Conservation (phyloP, 2,329 filamentous ascomycete species). For the Fusarium nematophilum region DNA sequence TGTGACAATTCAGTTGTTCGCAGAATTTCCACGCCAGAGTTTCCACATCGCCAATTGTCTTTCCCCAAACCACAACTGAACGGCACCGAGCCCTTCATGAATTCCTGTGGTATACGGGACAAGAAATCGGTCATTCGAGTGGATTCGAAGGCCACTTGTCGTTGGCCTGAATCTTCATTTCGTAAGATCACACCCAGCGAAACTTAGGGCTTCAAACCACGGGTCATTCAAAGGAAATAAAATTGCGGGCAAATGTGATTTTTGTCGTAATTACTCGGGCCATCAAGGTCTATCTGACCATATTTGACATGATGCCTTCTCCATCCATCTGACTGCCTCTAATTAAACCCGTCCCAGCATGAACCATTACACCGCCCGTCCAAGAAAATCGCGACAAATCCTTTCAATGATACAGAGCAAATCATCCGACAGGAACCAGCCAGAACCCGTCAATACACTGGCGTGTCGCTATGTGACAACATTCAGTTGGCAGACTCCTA, state of each 20-base stretch:
- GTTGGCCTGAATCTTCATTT: too few species aligned
- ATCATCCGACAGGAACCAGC: conserved; percentile 42
- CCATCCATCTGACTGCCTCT: conserved; percentile 41
- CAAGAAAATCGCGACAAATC: conserved; percentile 51
- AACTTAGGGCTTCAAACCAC: too few species aligned
- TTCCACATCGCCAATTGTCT: too few species aligned
- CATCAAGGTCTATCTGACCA: conserved; percentile 37
- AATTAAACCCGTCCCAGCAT: conserved; percentile 47
- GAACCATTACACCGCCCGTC: conserved; percentile 48
- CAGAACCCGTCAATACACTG: conserved; percentile 35
- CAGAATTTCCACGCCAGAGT: too few species aligned
- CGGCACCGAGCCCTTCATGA: too few species aligned
- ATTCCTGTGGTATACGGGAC: too few species aligned
- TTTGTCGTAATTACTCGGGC: conserved; percentile 28
- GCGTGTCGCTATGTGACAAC: conserved; percentile 18
- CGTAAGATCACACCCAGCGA: too few species aligned
- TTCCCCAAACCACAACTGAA: too few species aligned
- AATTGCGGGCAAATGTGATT: conserved; percentile 13
- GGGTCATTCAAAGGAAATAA: too few species aligned
- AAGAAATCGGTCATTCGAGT: too few species aligned
- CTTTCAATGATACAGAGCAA: conserved; percentile 46
- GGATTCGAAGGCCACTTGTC: too few species aligned
- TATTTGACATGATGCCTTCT: conserved; percentile 42
- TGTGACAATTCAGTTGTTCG: too few species aligned
- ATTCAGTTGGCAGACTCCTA: conserved; percentile 47